phyloP scores from a whole-genome alignment of 1,284 basidiomycete species.

The Ustilago sp. region DNA sequence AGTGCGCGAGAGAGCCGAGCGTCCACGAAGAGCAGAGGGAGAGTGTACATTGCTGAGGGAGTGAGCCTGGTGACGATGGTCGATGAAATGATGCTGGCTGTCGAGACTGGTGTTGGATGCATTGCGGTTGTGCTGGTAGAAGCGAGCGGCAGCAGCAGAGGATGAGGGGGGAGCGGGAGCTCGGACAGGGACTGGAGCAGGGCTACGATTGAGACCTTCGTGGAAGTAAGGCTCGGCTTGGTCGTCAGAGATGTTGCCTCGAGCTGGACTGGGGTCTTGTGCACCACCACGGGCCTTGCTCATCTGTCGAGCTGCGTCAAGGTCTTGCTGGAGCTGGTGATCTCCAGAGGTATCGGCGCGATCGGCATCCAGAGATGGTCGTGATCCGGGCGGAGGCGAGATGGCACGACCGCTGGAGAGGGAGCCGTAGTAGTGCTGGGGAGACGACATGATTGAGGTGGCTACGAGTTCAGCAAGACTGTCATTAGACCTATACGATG shows the following conservation, averaged over 20 bases:
- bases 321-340: constrained; percentile 63
- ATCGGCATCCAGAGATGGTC: constrained; percentile 15
- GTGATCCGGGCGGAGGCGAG: constrained; percentile 26
- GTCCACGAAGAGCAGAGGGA: constrained; percentile 49
- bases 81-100: constrained; percentile 67
- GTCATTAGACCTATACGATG: not conserved
- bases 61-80: constrained; percentile 67
- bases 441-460: constrained; percentile 39
- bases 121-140: constrained; percentile 64
- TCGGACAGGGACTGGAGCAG: constrained; percentile 35
- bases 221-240: constrained; percentile 49
- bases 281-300: constrained; percentile 52
- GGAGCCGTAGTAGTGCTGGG: constrained; percentile 44
- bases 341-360: constrained; percentile 35
- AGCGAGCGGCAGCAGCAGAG: constrained; percentile 51
- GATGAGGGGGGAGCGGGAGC: constrained; percentile 35
- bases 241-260: constrained; percentile 42
- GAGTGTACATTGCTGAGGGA: constrained; percentile 60
- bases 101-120: constrained; percentile 66
- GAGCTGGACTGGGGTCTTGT: constrained; percentile 37
- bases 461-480: not conserved
- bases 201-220: constrained; percentile 37
- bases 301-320: constrained; percentile 68
- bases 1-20: constrained; percentile 36
- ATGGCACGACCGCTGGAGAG: constrained; percentile 40